Evolutionary conservation across 352 stramenopile genomes (phyloP).

Genomic region (Phytophthora pini): DNA sequence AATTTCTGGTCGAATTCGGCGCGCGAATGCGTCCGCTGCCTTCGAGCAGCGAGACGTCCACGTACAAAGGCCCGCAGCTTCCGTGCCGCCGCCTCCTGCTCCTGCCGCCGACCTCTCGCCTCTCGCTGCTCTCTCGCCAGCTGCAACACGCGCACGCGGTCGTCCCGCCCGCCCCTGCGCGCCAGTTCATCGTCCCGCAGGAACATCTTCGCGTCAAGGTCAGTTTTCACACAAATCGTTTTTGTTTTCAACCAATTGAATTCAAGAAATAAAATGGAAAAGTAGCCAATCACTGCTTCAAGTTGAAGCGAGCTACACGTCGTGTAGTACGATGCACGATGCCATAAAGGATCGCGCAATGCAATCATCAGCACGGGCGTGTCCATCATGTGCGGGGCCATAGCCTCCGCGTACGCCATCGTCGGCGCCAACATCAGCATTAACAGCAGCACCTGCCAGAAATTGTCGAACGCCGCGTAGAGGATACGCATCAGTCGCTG

Average conservation of each 20-base stretch:
- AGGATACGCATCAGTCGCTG: slow-evolving; percentile 11
- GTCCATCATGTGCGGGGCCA: slow-evolving; percentile 86
- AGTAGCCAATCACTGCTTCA: slow-evolving; percentile 6
- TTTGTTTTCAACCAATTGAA: slow-evolving; percentile 28
- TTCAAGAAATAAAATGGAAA: slow-evolving; percentile 3
- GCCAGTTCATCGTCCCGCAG: slow-evolving; percentile 57
- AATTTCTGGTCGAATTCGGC: slow-evolving; percentile 64
- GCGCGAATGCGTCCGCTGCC: slow-evolving; percentile 16
- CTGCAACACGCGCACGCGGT: slow-evolving; percentile 62
- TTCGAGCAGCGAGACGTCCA: slow-evolving; percentile 34
- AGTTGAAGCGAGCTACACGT: slow-evolving; percentile 15
- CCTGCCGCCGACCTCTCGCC: slow-evolving; percentile 45
- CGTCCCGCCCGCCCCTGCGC: slow-evolving; percentile 28
- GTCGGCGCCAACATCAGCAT: slow-evolving; percentile 83
- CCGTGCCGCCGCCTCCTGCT: slow-evolving; percentile 40
- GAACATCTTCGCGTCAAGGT: slow-evolving; percentile 44
- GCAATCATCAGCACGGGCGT: slow-evolving; percentile 86
- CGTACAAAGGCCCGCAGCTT: slow-evolving; percentile 57
- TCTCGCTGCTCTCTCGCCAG: slow-evolving; percentile 55
- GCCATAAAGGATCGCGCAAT: slow-evolving; percentile 74
- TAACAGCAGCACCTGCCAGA: slow-evolving; percentile 74
- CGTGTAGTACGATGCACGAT: slow-evolving; percentile 40
- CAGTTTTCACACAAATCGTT: background rate
- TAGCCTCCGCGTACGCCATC: slow-evolving; percentile 87
- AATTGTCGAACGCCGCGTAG: slow-evolving; percentile 73